Evolutionary conservation across 768 basidiomycete genomes (phyloP).

Genomic region (Collybia sordida): DNA sequence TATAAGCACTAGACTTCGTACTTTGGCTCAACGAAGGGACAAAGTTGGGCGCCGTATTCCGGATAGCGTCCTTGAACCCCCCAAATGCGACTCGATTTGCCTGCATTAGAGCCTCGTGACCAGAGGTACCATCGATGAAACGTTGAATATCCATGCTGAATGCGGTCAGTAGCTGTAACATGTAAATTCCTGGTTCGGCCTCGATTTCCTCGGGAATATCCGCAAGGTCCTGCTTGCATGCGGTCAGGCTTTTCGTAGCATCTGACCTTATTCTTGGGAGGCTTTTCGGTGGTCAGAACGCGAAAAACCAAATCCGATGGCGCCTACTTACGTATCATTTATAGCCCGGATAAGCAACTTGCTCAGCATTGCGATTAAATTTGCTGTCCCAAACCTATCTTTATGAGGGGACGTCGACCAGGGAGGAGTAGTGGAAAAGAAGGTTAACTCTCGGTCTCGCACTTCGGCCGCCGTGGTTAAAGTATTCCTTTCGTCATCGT

Average conservation of each 20-base stretch:
- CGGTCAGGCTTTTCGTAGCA: constrained; percentile 14
- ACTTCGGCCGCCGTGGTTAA: constrained; percentile 26
- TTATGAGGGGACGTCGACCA: constrained; percentile 26
- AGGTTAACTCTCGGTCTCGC: constrained; percentile 27
- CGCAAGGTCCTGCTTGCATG: constrained; percentile 19
- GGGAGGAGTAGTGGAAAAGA: constrained; percentile 28
- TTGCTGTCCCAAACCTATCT: constrained; percentile 30
- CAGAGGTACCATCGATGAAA: constrained; percentile 23
- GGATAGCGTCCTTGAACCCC: constrained; percentile 25
- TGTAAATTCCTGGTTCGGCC: constrained; percentile 31
- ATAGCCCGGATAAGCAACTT: constrained; percentile 32
- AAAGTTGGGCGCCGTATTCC: constrained; percentile 30
- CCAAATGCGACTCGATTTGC: constrained; percentile 23
- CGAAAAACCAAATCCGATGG: background rate
- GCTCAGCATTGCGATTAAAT: constrained; percentile 31
- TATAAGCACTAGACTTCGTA: constrained; percentile 4
- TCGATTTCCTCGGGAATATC: constrained; percentile 23
- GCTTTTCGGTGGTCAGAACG: constrained; percentile 12
- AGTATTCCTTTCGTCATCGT: constrained; percentile 28
- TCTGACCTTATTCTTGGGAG: constrained; percentile 24
- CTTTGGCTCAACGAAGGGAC: too few relatives aligned
- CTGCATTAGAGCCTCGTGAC: constrained; percentile 23
- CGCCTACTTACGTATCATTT: constrained; percentile 15
- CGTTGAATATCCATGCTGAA: constrained; percentile 25
- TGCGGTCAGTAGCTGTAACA: constrained; percentile 27